A percentile compares a stretch with the other conserved stretches of the same genome.
Conservation (phyloP, 129 eudicot genomes). For the Pittosporum tobira region DNA sequence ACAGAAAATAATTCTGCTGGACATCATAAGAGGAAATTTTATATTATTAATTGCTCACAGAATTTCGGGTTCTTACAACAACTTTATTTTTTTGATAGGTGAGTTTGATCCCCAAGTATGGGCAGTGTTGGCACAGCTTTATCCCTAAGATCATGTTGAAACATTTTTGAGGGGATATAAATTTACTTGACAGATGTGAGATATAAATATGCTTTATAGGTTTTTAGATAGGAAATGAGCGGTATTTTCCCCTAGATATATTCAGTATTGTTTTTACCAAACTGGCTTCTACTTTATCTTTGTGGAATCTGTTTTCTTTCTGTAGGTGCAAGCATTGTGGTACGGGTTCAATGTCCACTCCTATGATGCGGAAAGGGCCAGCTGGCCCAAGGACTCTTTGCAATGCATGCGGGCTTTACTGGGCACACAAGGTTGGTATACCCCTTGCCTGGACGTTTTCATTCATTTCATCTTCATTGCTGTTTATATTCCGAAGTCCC, state of each 20-base stretch:
- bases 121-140: no score
- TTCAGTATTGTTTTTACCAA: neutral
- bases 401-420: conserved; percentile 69
- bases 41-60: no score
- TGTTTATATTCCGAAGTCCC: neutral
- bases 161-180: neutral
- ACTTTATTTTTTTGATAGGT: no score
- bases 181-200: neutral
- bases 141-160: no score
- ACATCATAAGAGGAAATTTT: no score
- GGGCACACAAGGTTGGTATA: conserved; percentile 57
- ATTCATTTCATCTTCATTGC: neutral
- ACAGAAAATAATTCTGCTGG: no score
- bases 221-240: neutral
- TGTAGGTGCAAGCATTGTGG: conserved; percentile 58
- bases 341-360: conserved; percentile 40
- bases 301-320: conserved; percentile 12
- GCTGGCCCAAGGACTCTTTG: conserved; percentile 66
- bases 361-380: conserved; percentile 73
- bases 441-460: neutral
- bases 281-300: neutral
- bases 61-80: no score
- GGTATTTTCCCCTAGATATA: neutral
- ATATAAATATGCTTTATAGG: neutral
- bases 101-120: no score